These are phyloP conservation scores for Glomus cerebriforme DNA, from an alignment of 192 early-diverging fungal genomes.

Conservation along the genomic window DNA sequence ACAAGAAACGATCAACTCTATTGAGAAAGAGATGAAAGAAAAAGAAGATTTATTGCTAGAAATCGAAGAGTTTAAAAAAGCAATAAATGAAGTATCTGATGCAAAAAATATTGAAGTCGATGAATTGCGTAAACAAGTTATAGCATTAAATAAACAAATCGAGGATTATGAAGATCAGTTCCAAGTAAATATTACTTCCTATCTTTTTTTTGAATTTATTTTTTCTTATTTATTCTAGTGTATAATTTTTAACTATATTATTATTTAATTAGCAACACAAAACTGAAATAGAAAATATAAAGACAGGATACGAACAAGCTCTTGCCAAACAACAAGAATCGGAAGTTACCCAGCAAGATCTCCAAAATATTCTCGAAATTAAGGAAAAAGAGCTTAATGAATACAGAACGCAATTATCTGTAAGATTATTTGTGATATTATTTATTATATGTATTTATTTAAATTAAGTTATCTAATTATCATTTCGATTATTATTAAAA, in stretches of 20 bases:
- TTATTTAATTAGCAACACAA: constrained; percentile 4
- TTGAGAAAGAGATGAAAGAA: constrained; percentile 9
- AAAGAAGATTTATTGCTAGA: not conserved
- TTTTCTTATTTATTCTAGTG: not conserved
- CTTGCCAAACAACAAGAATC: not conserved
- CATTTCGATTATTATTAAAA: too few species aligned
- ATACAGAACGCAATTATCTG: not conserved
- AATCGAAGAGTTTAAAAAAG: not conserved
- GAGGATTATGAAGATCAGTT: not conserved
- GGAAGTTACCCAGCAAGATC: constrained; percentile 20
- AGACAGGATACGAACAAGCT: constrained; percentile 7
- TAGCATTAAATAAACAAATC: not conserved
- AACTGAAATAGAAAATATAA: constrained; percentile 22
- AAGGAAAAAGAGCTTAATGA: constrained; percentile 41
- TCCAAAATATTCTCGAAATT: constrained; percentile 21
- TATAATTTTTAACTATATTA: too few species aligned
- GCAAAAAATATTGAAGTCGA: not conserved
- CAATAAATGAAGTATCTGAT: not conserved
- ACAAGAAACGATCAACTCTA: constrained; percentile 9
- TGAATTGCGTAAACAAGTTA: not conserved
- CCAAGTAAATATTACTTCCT: too few species aligned
- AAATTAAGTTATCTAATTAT: too few species aligned
- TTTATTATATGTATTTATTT: too few species aligned
- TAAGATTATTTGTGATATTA: not conserved
- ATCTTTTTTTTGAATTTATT: not conserved